These are phyloP conservation scores for Volvox africanus DNA, from an alignment of 139 green algal species.

Conservation along the genomic window DNA sequence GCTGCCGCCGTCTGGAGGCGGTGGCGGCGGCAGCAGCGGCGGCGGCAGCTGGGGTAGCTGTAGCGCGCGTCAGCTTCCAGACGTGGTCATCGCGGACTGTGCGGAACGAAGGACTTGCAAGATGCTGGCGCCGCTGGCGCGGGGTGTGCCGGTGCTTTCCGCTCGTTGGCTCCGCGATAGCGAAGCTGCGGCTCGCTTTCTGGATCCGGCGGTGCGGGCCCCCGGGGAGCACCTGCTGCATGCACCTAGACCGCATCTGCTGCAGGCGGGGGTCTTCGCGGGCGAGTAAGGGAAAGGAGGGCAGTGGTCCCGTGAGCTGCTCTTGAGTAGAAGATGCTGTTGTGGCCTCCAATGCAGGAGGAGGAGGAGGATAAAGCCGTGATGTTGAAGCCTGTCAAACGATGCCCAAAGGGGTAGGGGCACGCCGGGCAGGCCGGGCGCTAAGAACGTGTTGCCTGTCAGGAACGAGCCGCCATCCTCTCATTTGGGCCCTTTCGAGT, in stretches of 20 bases:
- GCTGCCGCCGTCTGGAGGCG: background rate
- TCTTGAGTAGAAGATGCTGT: too few relatives aligned
- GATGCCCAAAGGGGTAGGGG: too few relatives aligned
- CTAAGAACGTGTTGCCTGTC: too few relatives aligned
- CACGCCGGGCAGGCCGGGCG: too few relatives aligned
- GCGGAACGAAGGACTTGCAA: conserved; percentile 19
- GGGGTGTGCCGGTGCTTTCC: conserved; percentile 39
- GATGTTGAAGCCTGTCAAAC: too few relatives aligned
- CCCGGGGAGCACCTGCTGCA: conserved; percentile 21
- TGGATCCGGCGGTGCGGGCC: background rate
- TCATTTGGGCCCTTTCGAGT: too few relatives aligned
- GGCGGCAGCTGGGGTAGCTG: background rate
- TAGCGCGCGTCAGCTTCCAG: background rate
- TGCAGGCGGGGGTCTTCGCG: conserved; percentile 25
- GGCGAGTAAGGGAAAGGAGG: background rate
- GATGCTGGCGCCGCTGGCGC: conserved; percentile 41
- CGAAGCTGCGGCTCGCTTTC: conserved; percentile 16
- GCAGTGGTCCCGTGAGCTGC: too few relatives aligned
- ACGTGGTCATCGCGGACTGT: conserved; percentile 34
- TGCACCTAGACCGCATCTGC: conserved; percentile 25
- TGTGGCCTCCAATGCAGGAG: too few relatives aligned
- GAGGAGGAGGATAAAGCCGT: too few relatives aligned
- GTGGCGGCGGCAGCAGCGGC: background rate
- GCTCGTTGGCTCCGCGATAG: conserved; percentile 36
- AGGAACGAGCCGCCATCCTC: too few relatives aligned